A percentile compares a stretch with the other conserved stretches of the same genome.
Conservation (phyloP, 192 early-diverging fungal species). For the Backusella liffmaniae region DNA sequence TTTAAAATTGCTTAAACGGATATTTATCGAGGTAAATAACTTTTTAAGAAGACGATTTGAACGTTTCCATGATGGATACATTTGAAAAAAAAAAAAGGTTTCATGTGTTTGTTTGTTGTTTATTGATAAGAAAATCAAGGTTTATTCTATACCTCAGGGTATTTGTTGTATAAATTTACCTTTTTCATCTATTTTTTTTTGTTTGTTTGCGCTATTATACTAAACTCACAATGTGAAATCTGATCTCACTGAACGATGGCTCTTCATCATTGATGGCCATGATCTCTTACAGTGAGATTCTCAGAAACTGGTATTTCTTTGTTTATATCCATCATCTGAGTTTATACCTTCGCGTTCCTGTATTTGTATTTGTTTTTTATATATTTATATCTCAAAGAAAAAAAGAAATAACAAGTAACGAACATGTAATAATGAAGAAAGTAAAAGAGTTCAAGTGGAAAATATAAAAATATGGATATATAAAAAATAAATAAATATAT, state of each 20-base stretch:
- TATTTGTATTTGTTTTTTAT: background rate
- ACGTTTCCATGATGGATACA: background rate
- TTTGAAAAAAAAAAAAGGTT: background rate
- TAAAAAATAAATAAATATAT: background rate
- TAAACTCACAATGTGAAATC: background rate
- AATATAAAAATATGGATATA: background rate
- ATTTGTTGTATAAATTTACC: constrained; percentile 6
- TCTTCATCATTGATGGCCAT: background rate
- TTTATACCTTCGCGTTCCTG: background rate
- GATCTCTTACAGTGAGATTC: background rate
- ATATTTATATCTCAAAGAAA: too few relatives aligned
- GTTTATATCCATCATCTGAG: constrained; percentile 2
- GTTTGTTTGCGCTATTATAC: background rate
- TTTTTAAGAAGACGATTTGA: background rate
- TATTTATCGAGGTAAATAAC: background rate
- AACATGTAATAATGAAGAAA: background rate
- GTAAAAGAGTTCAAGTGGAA: background rate
- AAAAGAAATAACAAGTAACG: background rate
- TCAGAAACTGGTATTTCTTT: background rate
- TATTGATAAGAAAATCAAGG: background rate
- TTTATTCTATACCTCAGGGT: background rate
- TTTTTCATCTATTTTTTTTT: background rate
- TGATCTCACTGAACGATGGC: background rate
- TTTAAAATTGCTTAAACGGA: background rate
- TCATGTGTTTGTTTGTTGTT: background rate